Evolutionary conservation across 495 filamentous ascomycete genomes (phyloP).

Genomic region (Apiosordaria backusii): DNA sequence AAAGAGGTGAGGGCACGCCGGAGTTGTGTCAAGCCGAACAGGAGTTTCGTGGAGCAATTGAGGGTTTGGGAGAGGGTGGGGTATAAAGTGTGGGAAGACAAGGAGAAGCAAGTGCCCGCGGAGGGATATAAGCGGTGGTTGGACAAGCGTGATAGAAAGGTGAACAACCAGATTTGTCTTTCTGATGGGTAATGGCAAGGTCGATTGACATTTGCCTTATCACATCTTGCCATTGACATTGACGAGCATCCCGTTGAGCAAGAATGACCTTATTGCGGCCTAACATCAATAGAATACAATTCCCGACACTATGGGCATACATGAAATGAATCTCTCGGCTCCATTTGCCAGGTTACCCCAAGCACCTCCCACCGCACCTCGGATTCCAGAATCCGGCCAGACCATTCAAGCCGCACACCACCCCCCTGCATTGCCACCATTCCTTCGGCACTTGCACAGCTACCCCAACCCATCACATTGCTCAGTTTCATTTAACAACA

Average conservation of each 20-base stretch:
- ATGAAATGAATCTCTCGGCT: too few species aligned
- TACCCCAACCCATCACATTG: background rate
- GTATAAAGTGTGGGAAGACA: conserved; percentile 21
- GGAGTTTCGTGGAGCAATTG: conserved; percentile 21
- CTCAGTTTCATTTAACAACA: too few species aligned
- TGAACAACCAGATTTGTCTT: background rate
- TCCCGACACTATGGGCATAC: too few species aligned
- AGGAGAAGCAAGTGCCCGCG: conserved; percentile 3
- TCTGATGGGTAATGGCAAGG: background rate
- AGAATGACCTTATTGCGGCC: too few species aligned
- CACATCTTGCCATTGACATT: too few species aligned
- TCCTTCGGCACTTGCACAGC: background rate
- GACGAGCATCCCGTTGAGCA: too few species aligned
- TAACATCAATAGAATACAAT: too few species aligned
- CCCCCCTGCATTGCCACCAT: background rate
- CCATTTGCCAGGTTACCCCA: background rate
- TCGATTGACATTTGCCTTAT: too few species aligned
- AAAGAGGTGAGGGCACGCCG: background rate
- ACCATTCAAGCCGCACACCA: too few species aligned
- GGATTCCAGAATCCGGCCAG: background rate
- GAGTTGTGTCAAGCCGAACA: conserved; percentile 2
- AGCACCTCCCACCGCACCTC: background rate
- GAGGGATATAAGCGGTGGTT: conserved; percentile 15
- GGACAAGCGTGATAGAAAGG: conserved; percentile 1
- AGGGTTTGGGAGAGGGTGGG: conserved; percentile 16